A percentile compares a stretch with the other conserved stretches of the same genome.
phyloP scores from a whole-genome alignment of 768 basidiomycete species.

The Mycena crocata region DNA sequence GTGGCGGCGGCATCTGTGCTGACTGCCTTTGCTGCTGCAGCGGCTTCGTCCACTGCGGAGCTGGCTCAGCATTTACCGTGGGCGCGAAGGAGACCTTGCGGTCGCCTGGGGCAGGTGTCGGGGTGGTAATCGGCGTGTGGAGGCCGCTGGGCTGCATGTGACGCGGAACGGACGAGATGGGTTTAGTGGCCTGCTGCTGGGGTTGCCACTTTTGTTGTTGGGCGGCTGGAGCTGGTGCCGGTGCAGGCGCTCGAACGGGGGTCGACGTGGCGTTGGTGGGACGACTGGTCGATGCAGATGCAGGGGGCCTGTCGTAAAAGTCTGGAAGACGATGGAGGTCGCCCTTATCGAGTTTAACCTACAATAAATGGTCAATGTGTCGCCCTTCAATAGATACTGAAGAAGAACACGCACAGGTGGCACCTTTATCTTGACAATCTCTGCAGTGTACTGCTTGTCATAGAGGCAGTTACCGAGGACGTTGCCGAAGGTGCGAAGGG shows the following conservation, averaged over 20 bases:
- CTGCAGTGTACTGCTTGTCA: conserved; percentile 89
- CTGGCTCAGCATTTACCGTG: conserved; percentile 11
- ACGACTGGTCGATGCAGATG: neutral
- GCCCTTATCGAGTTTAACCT: conserved; percentile 78
- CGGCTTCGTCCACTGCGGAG: conserved; percentile 26
- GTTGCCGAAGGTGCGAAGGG: conserved; percentile 93
- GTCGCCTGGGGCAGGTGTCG: conserved; percentile 14
- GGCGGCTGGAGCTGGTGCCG: conserved; percentile 5
- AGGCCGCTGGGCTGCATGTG: conserved; percentile 29
- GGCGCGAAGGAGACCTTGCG: conserved; percentile 30
- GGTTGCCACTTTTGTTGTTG: conserved; percentile 28
- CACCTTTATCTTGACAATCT: conserved; percentile 89
- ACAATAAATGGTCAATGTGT: neutral
- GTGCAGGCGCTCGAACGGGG: conserved; percentile 9
- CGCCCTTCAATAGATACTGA: neutral
- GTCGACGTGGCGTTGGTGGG: conserved; percentile 6
- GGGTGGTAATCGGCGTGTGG: conserved; percentile 31
- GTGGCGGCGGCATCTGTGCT: conserved; percentile 2
- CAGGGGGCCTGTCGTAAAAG: conserved; percentile 15
- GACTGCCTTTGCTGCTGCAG: conserved; percentile 23
- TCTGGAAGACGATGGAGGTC: conserved; percentile 65
- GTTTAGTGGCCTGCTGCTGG: conserved; percentile 20
- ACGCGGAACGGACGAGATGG: conserved; percentile 26
- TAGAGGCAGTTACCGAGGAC: conserved; percentile 97
- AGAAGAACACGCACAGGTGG: conserved; percentile 69